Base-by-base conservation (phyloP, 78 protist genomes). In the Chrysochromulina tobinii region DNA sequence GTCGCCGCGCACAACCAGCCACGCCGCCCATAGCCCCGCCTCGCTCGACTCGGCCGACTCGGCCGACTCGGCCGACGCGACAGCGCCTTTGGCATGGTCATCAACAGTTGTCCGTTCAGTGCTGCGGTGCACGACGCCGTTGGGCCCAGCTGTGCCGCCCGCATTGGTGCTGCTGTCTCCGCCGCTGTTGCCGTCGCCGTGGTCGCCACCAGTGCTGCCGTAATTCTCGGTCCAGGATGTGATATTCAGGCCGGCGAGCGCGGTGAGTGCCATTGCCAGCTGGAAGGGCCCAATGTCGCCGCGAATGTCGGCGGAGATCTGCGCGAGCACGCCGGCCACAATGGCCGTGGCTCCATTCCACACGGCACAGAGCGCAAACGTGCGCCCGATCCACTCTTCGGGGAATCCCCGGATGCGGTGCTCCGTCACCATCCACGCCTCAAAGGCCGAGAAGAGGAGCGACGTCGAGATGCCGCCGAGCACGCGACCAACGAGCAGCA, bases 261-360 rank as follows among this genome's bases (percentile, higher is more conserved):
- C 87, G 23, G 51, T 61, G 57, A 87, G 67, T n/a, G 64, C 73
- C 23, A 92, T 15, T 61, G 97, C 85, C 54, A 64, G 48, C 11
- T 64, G 85, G 53, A 98, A 97, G 11, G 98, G 99, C 21, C 97
- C 97, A 9, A 94, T 96, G 66, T 53, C 91, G 55, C 38, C 66
- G 17, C 2, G 96, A 58, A 25, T 3, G 48, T 67, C 93, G 3
- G 94, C 97, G 15, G 61, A 64, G 18, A 89, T 23, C 15, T 67
- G 54, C 20, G 98, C 97, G 23, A 90, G 90, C 7, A 97, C 17
- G 6, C 99, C 99, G 0, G 97, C 81, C n/a, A 23, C 57, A 11
- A 72, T 72, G 9, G 81, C 81, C 8, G 18, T 48, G 3, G 20
- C 18, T 14, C 81, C 81, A 14, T 72, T 72, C 21, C 7, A 12